These are phyloP conservation scores for Lachancea waltii DNA, from an alignment of 805 yeast species.

Conservation along the genomic window DNA sequence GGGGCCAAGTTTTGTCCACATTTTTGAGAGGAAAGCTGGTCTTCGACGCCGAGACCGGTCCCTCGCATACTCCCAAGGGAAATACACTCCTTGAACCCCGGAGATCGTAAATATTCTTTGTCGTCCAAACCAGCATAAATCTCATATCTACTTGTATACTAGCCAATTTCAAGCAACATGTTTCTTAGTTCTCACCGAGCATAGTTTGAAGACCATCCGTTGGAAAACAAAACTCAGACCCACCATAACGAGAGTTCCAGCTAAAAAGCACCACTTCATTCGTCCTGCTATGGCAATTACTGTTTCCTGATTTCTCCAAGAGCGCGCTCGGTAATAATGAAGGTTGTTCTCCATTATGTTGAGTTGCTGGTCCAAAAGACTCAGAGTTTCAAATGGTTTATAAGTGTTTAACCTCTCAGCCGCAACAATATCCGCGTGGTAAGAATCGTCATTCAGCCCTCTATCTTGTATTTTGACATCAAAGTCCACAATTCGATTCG, in stretches of 20 bases:
- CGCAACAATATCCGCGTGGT: neutral
- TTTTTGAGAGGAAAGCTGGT: slow-evolving; percentile 69
- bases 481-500: slow-evolving; percentile 79
- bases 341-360: slow-evolving; percentile 51
- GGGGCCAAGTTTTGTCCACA: slow-evolving; percentile 76
- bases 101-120: too few species aligned
- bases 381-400: neutral
- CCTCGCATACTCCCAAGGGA: slow-evolving; percentile 53
- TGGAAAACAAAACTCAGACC: slow-evolving; percentile 66
- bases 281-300: slow-evolving; percentile 33
- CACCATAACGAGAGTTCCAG: slow-evolving; percentile 59
- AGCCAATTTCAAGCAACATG: slow-evolving; percentile 26
- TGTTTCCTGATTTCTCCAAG: slow-evolving; percentile 79
- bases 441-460: neutral
- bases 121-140: too few species aligned
- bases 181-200: slow-evolving; percentile 66
- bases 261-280: slow-evolving; percentile 55
- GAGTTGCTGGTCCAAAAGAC: slow-evolving; percentile 46
- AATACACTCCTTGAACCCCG: slow-evolving; percentile 55
- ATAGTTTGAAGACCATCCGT: slow-evolving; percentile 58
- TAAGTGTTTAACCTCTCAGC: neutral
- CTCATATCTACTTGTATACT: too few species aligned
- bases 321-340: slow-evolving; percentile 84
- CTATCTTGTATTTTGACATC: slow-evolving; percentile 56
- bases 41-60: slow-evolving; percentile 50